Evolutionary conservation across 202 grass and related monocot species (phyloP), one percentile per base, ranked within the genome.

Genomic region (Digitaria exilis): DNA sequence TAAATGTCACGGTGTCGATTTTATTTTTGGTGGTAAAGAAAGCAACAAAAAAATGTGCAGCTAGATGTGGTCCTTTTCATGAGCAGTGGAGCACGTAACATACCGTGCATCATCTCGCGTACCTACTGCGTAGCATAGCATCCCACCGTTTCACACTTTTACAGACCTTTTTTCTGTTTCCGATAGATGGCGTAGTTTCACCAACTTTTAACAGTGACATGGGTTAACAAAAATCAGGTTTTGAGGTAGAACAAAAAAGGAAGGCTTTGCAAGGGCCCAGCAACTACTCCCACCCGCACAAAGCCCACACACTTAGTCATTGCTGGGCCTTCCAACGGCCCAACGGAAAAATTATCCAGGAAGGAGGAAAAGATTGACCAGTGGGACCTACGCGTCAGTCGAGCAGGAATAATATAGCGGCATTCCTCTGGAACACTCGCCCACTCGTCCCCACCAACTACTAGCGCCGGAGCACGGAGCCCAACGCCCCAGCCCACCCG

Each of bases 401-500:
- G 31, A 14, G 12, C 37, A 18, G 35, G 17, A 25, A 51, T 22
- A 31, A 51, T 22, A 42, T n/a, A 88, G 50, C 58, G 43, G 69
- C 39, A 54, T 19, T 21, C 50, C 44, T 30, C 73, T 81, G 87
- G 41, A 76, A 84, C 21, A 66, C 18, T 17, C 81, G 46, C 21
- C n/a, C 22, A 26, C 2, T 58, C 55, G 48, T 51, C 18, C 81
- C 32, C 59, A 65, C 69, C 32, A 65, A 77, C 16, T 59, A 70
- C 35, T 37, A 51, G 49, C 49, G 49, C 49, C 49, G 12, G 76
- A n/a, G n/a, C n/a, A n/a, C n/a, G n/a, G n/a, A 72, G 65, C 17
- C 61, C 16, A 9, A 35, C n/a, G n/a, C n/a, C n/a, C n/a, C n/a
- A n/a, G n/a, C 7, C 35, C 21, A 22, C 43, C 74, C 29, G 12